Evolutionary conservation across 176 grass and related monocot genomes (phyloP), one percentile per base, ranked within the genome.

Genomic region (Triticum timopheevii): DNA sequence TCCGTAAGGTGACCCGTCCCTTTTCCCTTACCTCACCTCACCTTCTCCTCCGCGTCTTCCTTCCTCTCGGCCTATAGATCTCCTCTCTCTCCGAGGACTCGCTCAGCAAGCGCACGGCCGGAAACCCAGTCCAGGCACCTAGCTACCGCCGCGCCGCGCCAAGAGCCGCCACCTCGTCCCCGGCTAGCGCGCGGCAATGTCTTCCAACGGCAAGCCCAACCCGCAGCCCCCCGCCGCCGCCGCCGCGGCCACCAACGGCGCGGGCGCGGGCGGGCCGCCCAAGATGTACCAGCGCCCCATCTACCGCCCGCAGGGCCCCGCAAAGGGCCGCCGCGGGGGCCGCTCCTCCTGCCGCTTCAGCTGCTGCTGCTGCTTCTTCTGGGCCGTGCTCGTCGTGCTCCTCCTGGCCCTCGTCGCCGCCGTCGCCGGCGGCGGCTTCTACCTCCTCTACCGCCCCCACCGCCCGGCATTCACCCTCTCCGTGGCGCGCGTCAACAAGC

Each of bases 381-480:
- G 94, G 94, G 16, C 90, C 42, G 2, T 93, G 4, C 78, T 97
- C 38, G 74, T 97, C 10, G 56, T 99, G 59, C 35, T 99, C 77
- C 78, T 89, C 70, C 90, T 99, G 7, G 85, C 93, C 64, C 71
- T 99, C 85, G 45, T 99, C 28, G 89, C 89, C 34, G 87, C 97
- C 42, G 90, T 97, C 13, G 90, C 79, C 3, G 92, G 89, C 1
- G 97, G 92, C 66, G 87, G 90, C 16, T 94, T 99, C 90, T 99
- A 99, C 85, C 71, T 99, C 30, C 73, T 99, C 1, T 99, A 99
- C 87, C 97, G 73, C 31, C 97, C 97, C 5, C 97, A 91, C 83
- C 94, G 94, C 61, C 97, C 97, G 19, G 79, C 87, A 15, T 99
- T 99, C 92, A 89, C 92, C 15, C 84, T 99, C 85, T 85, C 90